Base-by-base conservation (phyloP, 192 early-diverging fungal species). In the Backusella parvicylindrica region DNA sequence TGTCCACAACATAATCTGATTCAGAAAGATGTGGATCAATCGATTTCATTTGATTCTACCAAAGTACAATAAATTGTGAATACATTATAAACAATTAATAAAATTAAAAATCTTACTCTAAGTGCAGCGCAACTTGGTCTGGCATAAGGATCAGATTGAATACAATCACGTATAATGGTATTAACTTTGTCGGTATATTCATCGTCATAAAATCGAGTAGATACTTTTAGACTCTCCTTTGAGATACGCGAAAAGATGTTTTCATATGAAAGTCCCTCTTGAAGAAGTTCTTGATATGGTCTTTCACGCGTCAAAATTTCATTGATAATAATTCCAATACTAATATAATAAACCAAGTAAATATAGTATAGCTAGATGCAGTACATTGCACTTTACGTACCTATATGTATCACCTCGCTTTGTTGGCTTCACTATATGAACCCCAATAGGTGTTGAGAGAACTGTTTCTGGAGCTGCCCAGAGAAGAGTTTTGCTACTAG, bases 301-400 rank as follows among this genome's bases (percentile, higher is more conserved):
- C 72, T 33, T 30, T 71, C 77, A 26, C 84, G 79, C 8, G 82
- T 85, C 50, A 85, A 50, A 2, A 85, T 82, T 68, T 85, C 84
- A 40, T 85, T 85, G 12, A 85, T 81, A 32, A 85, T 81, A 32
- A 85, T 63, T 33, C 84, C 84, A 37, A 77, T 82, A 68, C 81
- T 83, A 50, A n/a, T 76, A 76, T 28, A 31, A 75, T 35, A 72
- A 68, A 35, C 64, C 18, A 28, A 37, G 64, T 12, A 64, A 70
- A 7, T 60, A 60, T 60, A 60, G 73, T 56, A 0, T 47, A 37
- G 43, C 30, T 18, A 65, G 8, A 31, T 28, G 33, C 1, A 13
- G 11, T 21, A 60, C 28, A 11, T 12, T 56, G 68, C 0, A 53
- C 18, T 32, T 8, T 37, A 1, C 9, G n/a, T 76, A 77, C 82